These are phyloP conservation scores for Mrakia hoshinonis DNA, from an alignment of 768 basidiomycete genomes.

Conservation along the genomic window DNA sequence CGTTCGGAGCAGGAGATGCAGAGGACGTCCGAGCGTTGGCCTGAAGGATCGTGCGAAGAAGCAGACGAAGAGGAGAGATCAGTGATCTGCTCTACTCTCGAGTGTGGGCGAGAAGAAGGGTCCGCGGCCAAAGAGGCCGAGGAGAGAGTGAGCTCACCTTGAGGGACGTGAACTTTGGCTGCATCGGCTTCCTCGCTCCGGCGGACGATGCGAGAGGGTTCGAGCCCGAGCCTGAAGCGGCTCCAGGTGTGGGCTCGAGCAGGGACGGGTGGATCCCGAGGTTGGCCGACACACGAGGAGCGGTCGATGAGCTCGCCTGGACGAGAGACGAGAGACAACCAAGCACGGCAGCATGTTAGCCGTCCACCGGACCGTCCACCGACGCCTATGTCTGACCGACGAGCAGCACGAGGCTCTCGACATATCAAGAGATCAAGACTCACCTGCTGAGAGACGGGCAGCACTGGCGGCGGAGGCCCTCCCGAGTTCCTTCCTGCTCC, in stretches of 20 bases:
- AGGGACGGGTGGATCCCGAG: slow-evolving; percentile 85
- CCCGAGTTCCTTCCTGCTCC: slow-evolving; percentile 49
- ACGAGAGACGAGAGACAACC: slow-evolving; percentile 8
- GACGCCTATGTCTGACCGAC: too few relatives aligned
- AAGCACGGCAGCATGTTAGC: background rate
- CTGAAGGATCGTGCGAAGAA: slow-evolving; percentile 36
- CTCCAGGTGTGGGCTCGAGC: slow-evolving; percentile 55
- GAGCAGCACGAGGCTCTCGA: too few relatives aligned
- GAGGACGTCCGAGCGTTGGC: slow-evolving; percentile 63
- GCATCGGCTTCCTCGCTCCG: slow-evolving; percentile 79
- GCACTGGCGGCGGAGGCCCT: slow-evolving; percentile 44
- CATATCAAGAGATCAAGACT: too few relatives aligned
- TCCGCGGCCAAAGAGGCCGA: background rate
- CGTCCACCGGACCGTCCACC: slow-evolving; percentile 19
- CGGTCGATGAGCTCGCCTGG: slow-evolving; percentile 20
- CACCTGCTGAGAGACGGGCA: slow-evolving; percentile 11
- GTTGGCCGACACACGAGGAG: slow-evolving; percentile 47
- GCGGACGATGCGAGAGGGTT: slow-evolving; percentile 56
- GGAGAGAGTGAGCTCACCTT: slow-evolving; percentile 48
- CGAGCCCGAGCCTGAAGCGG: slow-evolving; percentile 48
- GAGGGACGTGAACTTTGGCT: slow-evolving; percentile 95
- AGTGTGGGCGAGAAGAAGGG: slow-evolving; percentile 27
- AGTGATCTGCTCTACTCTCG: background rate
- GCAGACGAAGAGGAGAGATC: background rate
- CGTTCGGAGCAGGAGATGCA: slow-evolving; percentile 49